Base-by-base conservation (phyloP, 2,329 filamentous ascomycete genomes). In the Pestalotiopsis sp. region DNA sequence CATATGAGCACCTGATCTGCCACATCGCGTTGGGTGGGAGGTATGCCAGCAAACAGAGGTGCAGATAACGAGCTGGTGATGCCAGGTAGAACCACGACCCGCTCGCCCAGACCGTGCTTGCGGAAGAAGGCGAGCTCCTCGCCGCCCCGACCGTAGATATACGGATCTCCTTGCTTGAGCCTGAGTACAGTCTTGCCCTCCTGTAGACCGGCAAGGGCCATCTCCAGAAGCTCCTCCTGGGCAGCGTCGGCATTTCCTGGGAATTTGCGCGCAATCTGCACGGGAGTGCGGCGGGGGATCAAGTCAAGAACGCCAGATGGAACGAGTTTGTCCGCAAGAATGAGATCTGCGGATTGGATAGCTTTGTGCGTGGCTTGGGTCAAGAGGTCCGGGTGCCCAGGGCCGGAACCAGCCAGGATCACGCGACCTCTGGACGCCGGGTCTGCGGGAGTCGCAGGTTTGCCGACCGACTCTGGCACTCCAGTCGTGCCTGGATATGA, bases 151-250 rank as follows among this genome's bases (percentile, higher is more conserved):
- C 96, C 96, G 80, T 98, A 99, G 52, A 99, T 89, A 80, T 97
- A 99, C 0, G 96, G 96, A 76, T 99, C 96, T 60, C 96, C 96
- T 79, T 99, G 96, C 82, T 99, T 99, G 59, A 99, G 85, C 3
- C 96, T 88, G 41, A 99, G 85, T 0, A 99, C 96, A 1, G 89
- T 92, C 78, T 93, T 90, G 13, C 96, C 96, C 23, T 81, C 80
- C 4, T 75, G 77, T 17, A 85, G 84, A 2, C 90, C 94, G 2
- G 88, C 88, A 2, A 97, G 84, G 0, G 94, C 96, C 74, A 93
- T 87, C 66, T 90, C 86, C 2, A 97, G 87, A 4, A 99, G 89
- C 80, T 99, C 96, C 76, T 95, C 90, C 78, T 99, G 96, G 0
- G 96, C 96, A 59, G 90, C 90, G 74, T 99, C 96, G 56, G 96